phyloP scores from a whole-genome alignment of 1,284 basidiomycete species.

The Irpex sp. region DNA sequence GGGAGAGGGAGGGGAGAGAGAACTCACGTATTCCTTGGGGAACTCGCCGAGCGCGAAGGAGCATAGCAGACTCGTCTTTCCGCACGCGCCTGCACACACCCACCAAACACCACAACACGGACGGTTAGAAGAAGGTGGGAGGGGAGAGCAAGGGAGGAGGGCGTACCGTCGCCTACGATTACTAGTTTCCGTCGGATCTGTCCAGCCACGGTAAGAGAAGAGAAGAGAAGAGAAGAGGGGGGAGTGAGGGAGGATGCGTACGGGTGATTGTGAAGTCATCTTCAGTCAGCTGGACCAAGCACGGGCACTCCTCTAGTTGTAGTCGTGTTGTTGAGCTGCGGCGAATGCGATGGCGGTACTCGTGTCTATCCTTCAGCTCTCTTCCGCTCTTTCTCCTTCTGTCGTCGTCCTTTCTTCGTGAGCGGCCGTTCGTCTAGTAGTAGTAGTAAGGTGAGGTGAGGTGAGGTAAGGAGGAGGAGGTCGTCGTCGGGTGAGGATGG shows the following conservation, averaged over 20 bases:
- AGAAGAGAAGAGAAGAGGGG: constrained; percentile 14
- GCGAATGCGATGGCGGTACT: too few species aligned
- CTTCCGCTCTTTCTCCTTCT: too few species aligned
- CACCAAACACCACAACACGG: background rate
- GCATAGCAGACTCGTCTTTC: constrained; percentile 81
- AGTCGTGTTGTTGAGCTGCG: too few species aligned
- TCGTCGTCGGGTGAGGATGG: too few species aligned
- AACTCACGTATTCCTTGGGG: constrained; percentile 90
- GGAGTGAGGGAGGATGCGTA: background rate
- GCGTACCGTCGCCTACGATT: constrained; percentile 90
- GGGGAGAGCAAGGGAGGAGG: background rate
- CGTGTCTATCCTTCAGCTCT: too few species aligned
- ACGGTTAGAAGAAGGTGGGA: background rate
- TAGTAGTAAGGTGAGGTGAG: too few species aligned
- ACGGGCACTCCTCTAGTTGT: too few species aligned
- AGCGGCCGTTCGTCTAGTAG: too few species aligned
- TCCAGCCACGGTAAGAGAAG: background rate
- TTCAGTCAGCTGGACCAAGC: background rate
- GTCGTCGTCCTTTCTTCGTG: too few species aligned
- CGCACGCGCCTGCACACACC: constrained; percentile 62
- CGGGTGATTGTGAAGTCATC: background rate
- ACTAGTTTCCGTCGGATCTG: constrained; percentile 87
- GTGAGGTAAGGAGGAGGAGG: too few species aligned
- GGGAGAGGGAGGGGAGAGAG: constrained; percentile 6
- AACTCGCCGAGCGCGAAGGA: constrained; percentile 97